phyloP scores from a whole-genome alignment of 805 yeast genomes.

The Candida montana region DNA sequence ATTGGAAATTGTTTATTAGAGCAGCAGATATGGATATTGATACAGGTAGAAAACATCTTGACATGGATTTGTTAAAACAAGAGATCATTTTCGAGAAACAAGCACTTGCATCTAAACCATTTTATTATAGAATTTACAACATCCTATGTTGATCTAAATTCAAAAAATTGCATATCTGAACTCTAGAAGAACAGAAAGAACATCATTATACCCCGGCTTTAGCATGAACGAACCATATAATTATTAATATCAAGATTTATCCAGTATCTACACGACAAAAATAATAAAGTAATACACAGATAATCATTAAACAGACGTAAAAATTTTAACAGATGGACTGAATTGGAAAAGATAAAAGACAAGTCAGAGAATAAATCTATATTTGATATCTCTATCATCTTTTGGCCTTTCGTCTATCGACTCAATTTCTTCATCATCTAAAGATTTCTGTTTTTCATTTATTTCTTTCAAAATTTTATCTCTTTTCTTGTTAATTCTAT shows the following conservation, averaged over 20 bases:
- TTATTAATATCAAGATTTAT: too few relatives aligned
- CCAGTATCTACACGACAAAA: too few relatives aligned
- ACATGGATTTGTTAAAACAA: constrained; percentile 48
- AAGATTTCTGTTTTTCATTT: not conserved
- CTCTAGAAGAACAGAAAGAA: not conserved
- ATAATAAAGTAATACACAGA: too few relatives aligned
- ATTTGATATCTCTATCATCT: constrained; percentile 21
- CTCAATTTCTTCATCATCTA: constrained; percentile 9
- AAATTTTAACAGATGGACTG: too few relatives aligned
- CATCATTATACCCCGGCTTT: too few relatives aligned
- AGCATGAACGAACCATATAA: too few relatives aligned
- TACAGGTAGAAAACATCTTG: constrained; percentile 58
- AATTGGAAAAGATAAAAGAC: too few relatives aligned
- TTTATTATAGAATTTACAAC: constrained; percentile 37
- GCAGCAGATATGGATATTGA: constrained; percentile 52
- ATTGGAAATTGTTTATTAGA: constrained; percentile 36
- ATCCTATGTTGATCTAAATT: constrained; percentile 39
- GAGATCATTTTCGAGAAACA: constrained; percentile 57
- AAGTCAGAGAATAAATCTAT: constrained; percentile 10
- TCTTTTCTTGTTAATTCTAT: constrained; percentile 16
- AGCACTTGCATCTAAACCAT: constrained; percentile 40
- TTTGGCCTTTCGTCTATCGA: constrained; percentile 14
- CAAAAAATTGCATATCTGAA: not conserved
- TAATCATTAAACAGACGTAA: too few relatives aligned
- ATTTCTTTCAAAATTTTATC: constrained; percentile 6